Evolutionary conservation across 163 green algal species (phyloP).

Genomic region (Chlamydomonas reinhardtii): DNA sequence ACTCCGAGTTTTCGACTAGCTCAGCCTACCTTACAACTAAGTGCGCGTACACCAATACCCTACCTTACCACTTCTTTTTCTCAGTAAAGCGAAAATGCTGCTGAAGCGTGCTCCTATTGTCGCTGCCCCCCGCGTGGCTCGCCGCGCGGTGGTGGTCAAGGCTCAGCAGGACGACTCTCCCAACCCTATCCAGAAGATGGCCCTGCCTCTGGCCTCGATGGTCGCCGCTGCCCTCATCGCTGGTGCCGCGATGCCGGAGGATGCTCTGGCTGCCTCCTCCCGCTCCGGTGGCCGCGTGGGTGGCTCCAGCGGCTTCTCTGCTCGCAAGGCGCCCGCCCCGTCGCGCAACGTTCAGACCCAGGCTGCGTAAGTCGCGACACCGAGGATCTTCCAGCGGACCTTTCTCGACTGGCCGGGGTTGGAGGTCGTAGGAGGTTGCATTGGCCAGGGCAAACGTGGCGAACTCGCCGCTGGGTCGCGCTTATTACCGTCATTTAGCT

Average conservation of each 20-base stretch:
- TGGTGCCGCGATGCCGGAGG: conserved; percentile 36
- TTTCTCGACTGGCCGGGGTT: too few species aligned
- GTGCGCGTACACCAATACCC: too few species aligned
- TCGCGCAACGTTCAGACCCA: conserved; percentile 42
- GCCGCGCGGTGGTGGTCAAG: conserved; percentile 11
- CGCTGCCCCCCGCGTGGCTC: not conserved
- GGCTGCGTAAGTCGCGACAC: conserved; percentile 21
- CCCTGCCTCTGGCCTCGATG: conserved; percentile 47
- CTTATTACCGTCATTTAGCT: too few species aligned
- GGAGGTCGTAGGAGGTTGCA: too few species aligned
- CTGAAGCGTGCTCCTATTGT: conserved; percentile 18
- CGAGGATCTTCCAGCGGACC: too few species aligned
- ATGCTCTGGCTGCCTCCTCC: conserved; percentile 30
- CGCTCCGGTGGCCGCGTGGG: conserved; percentile 41
- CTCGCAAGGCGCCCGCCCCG: conserved; percentile 2
- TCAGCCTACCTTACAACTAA: too few species aligned
- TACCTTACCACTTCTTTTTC: too few species aligned
- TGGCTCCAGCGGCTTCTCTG: conserved; percentile 39
- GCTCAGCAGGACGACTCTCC: conserved; percentile 27
- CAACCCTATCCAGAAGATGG: conserved; percentile 7
- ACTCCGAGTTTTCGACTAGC: too few species aligned
- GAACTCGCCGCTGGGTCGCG: too few species aligned
- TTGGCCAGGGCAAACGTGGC: too few species aligned
- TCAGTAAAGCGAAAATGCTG: conserved; percentile 27
- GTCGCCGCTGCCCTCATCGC: conserved; percentile 42